A percentile compares a stretch with the other conserved stretches of the same genome.
Conservation (phyloP, 208 protist genomes). For the Trypanosomatidae sp. region DNA sequence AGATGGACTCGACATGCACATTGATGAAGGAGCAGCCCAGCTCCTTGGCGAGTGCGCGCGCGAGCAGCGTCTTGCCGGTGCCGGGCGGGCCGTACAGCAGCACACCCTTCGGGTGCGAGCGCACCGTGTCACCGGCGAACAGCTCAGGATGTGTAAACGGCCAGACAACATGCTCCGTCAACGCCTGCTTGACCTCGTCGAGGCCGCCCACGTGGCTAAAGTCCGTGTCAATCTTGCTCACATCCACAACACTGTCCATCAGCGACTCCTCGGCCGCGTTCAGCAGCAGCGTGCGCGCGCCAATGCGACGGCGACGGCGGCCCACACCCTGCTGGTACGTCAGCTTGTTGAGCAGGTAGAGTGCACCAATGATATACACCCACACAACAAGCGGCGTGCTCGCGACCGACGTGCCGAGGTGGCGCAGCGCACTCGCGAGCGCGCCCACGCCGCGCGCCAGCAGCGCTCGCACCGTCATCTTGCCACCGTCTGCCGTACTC, state of each 20-base stretch:
- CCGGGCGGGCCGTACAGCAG: conserved; percentile 99
- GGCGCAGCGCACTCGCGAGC: neutral
- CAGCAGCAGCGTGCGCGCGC: conserved; percentile 19
- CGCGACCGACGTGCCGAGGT: conserved; percentile 9
- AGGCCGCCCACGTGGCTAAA: conserved; percentile 64
- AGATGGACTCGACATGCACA: conserved; percentile 86
- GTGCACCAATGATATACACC: conserved; percentile 45
- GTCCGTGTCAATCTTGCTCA: conserved; percentile 34
- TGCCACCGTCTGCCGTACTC: too few species aligned
- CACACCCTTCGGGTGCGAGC: conserved; percentile 97
- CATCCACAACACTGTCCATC: conserved; percentile 45
- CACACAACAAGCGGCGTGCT: conserved; percentile 50
- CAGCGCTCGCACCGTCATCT: too few species aligned
- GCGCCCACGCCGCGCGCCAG: neutral
- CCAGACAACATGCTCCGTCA: conserved; percentile 80
- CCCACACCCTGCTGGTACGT: conserved; percentile 24
- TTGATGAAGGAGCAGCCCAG: conserved; percentile 98
- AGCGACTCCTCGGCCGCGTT: conserved; percentile 54
- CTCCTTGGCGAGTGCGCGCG: conserved; percentile 97
- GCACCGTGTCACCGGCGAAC: conserved; percentile 56
- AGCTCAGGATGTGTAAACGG: conserved; percentile 69
- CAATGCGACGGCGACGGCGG: conserved; percentile 28
- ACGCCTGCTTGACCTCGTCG: conserved; percentile 52
- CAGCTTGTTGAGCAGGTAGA: conserved; percentile 34
- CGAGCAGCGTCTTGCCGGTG: conserved; percentile 98